Percentiles rank a stretch among this genome's conserved stretches.
Evolutionary conservation across 805 yeast genomes (phyloP).

Genomic region (Limtongia smithiae): DNA sequence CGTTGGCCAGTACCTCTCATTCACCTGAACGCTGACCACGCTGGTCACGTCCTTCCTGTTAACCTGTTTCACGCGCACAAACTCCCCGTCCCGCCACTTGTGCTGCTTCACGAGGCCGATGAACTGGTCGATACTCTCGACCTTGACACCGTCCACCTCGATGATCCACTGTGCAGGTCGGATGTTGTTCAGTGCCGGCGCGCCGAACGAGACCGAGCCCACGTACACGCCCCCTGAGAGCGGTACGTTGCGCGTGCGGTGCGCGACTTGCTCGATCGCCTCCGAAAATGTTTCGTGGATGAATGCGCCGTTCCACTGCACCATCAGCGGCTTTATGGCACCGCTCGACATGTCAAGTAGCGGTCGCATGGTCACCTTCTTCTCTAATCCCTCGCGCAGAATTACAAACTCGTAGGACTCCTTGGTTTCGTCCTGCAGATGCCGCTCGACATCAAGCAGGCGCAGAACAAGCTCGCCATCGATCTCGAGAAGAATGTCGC

Average conservation of each 20-base stretch:
- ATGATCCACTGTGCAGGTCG: constrained; percentile 67
- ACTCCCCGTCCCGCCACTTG: constrained; percentile 23
- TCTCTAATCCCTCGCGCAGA: constrained; percentile 21
- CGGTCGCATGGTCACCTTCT: constrained; percentile 7
- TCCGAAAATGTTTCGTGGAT: constrained; percentile 22
- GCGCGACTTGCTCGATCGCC: constrained; percentile 28
- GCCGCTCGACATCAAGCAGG: constrained; percentile 15
- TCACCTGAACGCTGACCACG: constrained; percentile 25
- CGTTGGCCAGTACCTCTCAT: constrained; percentile 28
- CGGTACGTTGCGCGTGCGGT: constrained; percentile 14
- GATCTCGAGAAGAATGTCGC: constrained; percentile 24
- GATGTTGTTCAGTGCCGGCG: constrained; percentile 26
- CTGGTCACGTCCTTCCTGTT: constrained; percentile 26
- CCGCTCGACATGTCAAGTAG: constrained; percentile 3
- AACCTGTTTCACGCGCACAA: constrained; percentile 28
- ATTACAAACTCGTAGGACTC: constrained; percentile 7
- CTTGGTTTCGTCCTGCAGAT: constrained; percentile 6
- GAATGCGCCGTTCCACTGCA: constrained; percentile 28
- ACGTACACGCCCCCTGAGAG: constrained; percentile 25
- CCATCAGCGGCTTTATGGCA: constrained; percentile 4
- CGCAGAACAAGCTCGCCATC: constrained; percentile 18
- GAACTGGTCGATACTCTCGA: constrained; percentile 13
- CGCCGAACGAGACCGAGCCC: constrained; percentile 27
- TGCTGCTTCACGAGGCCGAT: constrained; percentile 4
- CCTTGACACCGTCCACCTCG: constrained; percentile 58